Evolutionary conservation across 371 early-diverging fungal genomes (phyloP).

Genomic region (Synchytrium microbalum): DNA sequence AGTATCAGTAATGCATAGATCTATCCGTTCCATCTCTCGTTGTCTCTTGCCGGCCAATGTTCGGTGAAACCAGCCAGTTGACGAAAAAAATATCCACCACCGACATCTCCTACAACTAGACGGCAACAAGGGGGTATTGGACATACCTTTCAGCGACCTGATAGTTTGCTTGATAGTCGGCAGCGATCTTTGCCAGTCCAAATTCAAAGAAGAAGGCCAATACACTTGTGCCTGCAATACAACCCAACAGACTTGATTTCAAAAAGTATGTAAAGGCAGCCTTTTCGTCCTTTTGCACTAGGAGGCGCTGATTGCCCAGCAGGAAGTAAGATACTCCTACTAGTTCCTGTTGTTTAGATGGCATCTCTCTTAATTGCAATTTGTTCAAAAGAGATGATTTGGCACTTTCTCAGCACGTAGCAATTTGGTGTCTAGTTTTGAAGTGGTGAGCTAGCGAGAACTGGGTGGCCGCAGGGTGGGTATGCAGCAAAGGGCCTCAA

Average conservation of each 20-base stretch:
- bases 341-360: not conserved
- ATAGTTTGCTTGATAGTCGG: constrained; percentile 10
- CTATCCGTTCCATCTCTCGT: too few relatives aligned
- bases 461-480: too few relatives aligned
- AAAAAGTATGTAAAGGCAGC: constrained; percentile 3
- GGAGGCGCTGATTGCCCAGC: not conserved
- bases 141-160: constrained; percentile 24
- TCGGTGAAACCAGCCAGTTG: not conserved
- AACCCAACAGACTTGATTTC: not conserved
- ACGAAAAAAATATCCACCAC: not conserved
- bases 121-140: not conserved
- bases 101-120: too few relatives aligned
- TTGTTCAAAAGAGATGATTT: too few relatives aligned
- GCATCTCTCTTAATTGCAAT: too few relatives aligned
- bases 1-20: too few relatives aligned
- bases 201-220: constrained; percentile 34
- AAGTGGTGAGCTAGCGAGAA: too few relatives aligned
- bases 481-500: too few relatives aligned
- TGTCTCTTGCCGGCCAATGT: not conserved
- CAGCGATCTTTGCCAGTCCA: constrained; percentile 20
- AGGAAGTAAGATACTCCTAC: not conserved
- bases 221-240: constrained; percentile 6
- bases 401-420: too few relatives aligned
- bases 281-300: not conserved
- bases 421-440: too few relatives aligned